phyloP scores from a whole-genome alignment of 83 land plant species.

The Diphasiastrum complanatum region DNA sequence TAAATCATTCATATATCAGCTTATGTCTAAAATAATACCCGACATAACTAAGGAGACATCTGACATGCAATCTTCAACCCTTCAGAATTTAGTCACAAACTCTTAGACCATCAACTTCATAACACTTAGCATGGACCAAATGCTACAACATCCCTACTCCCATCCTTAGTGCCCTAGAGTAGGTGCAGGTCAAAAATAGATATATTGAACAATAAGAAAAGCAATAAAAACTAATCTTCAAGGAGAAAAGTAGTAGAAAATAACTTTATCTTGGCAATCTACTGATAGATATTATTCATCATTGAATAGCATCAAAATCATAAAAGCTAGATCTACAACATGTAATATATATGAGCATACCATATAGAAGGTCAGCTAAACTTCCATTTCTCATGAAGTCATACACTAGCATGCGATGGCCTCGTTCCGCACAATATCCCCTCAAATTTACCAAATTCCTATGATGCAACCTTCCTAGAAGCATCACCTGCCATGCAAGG shows the following conservation, averaged over 20 bases:
- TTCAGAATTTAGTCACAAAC: background rate
- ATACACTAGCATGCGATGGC: conserved; percentile 59
- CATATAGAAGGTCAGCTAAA: conserved; percentile 46
- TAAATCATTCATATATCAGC: background rate
- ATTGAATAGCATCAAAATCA: background rate
- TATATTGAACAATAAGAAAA: background rate
- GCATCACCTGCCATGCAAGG: conserved; percentile 42
- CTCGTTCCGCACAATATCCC: conserved; percentile 75
- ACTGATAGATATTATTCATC: too few relatives aligned
- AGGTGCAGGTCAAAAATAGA: background rate
- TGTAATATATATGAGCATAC: conserved; percentile 33
- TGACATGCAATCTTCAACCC: background rate
- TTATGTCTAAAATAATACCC: background rate
- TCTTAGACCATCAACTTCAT: too few relatives aligned
- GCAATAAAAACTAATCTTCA: background rate
- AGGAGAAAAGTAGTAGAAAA: background rate
- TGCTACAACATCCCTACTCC: too few relatives aligned
- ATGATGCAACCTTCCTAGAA: conserved; percentile 71
- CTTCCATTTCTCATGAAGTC: conserved; percentile 80
- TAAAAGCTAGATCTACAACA: background rate
- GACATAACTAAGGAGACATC: too few relatives aligned
- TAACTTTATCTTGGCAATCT: too few relatives aligned
- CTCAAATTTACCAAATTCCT: conserved; percentile 75
- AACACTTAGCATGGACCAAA: too few relatives aligned
- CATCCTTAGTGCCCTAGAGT: too few relatives aligned